A percentile compares a stretch with the other conserved stretches of the same genome.
Conservation (phyloP, 345 rosid species). For the Dovyalis caffra region DNA sequence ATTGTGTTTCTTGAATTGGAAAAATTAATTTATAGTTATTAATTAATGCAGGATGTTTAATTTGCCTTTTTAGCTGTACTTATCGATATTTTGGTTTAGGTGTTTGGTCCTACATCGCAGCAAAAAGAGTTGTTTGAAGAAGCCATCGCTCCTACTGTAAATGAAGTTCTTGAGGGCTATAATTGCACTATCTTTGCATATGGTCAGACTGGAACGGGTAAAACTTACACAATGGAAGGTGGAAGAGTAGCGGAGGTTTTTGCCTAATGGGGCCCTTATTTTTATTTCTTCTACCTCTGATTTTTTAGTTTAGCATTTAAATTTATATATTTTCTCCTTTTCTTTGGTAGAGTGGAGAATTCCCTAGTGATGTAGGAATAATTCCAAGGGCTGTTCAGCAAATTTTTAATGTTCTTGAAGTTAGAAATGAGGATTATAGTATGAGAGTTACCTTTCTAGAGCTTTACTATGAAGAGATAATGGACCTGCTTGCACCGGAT, state of each 20-base stretch:
- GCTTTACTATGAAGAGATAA: conserved; percentile 89
- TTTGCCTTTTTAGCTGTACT: no score
- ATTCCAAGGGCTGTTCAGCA: conserved; percentile 93
- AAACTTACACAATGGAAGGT: conserved; percentile 99
- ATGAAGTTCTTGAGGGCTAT: conserved; percentile 97
- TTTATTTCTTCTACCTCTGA: not conserved
- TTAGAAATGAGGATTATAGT: conserved; percentile 85
- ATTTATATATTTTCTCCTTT: conserved; percentile 5
- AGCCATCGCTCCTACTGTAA: conserved; percentile 60
- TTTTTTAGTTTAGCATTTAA: not conserved
- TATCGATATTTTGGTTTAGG: not conserved
- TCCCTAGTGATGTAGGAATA: conserved; percentile 93
- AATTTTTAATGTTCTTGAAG: conserved; percentile 83
- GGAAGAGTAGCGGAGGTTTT: conserved; percentile 84
- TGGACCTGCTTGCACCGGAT: conserved; percentile 93
- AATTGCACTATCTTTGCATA: conserved; percentile 99
- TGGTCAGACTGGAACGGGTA: conserved; percentile 98
- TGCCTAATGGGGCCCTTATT: no score
- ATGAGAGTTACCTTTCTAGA: conserved; percentile 97
- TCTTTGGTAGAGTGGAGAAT: conserved; percentile 78
- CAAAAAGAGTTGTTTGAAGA: conserved; percentile 11
- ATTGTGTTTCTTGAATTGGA: no score
- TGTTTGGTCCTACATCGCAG: conserved; percentile 13
- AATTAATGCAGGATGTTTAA: no score
- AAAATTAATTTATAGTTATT: no score